Base-by-base conservation (phyloP, 2,329 filamentous ascomycete species). In the Trichoderma harzianum region DNA sequence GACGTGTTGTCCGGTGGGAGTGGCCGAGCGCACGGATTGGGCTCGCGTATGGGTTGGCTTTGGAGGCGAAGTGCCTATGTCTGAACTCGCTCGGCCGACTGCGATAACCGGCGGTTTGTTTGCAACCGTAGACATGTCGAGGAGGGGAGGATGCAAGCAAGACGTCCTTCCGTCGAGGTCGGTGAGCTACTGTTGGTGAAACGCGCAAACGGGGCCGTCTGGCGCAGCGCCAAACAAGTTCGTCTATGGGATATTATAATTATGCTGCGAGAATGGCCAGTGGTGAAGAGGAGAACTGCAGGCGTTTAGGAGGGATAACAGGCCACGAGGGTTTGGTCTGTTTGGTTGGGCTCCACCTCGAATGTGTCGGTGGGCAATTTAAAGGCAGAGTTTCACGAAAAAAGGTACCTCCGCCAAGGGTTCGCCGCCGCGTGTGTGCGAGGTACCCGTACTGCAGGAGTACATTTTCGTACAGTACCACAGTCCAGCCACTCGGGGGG, bases 101-200 rank as follows among this genome's bases (percentile, higher is more conserved):
- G 83, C 83, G 74, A 83, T 80, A 73, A 83, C 81, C 71, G 85
- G 83, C 71, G 86, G 85, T 80, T 87, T 88, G 80, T 88, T 89
- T 72, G 86, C 82, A 74, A 83, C 81, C 73, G 84, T 80, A 65
- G 87, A 87, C 87, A 89, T 89, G 77, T 26, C 58, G 65, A 51
- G 57, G 55, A 43, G 36, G 30, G 14, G 55, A 36, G 24, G 64
- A 57, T 43, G 32, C 64, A 67, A 39, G 32, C 64, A 67, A 39
- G 55, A 39, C 51, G 36, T 34, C 30, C 28, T 43, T 69, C 55
- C 65, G 51, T 60, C 66, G 32, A 72, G 66, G 66, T 62, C 66
- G 64, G 61, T 72, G 61, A 43, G 61, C 21, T 65, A 60, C 55
- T 67, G 30, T 8, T 68, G 53, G 16, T 71, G 62, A 71, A 66